Percentiles rank a stretch among this genome's conserved stretches.
Evolutionary conservation across 805 yeast species (phyloP).

Genomic region (Clavispora phyllophila): DNA sequence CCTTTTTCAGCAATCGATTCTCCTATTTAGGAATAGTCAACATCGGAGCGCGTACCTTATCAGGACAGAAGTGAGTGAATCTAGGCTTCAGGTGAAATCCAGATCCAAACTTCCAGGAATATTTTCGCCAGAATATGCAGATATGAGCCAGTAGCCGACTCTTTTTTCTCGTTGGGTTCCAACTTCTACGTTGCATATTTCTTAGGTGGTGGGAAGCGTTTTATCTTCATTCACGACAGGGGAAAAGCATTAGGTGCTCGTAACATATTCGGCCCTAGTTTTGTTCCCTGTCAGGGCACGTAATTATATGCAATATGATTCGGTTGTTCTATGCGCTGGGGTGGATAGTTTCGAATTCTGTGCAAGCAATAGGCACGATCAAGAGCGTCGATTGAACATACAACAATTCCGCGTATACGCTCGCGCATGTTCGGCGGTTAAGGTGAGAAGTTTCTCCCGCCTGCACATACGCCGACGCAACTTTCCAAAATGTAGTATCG

Average conservation of each 20-base stretch:
- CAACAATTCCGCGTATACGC: neutral
- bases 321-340: neutral
- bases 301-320: too few relatives aligned
- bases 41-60: too few relatives aligned
- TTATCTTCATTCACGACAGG: too few relatives aligned
- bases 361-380: neutral
- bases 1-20: too few relatives aligned
- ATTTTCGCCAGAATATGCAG: neutral
- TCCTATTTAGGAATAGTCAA: too few relatives aligned
- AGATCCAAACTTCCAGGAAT: neutral
- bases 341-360: neutral
- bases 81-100: neutral
- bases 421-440: neutral
- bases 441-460: neutral
- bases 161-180: too few relatives aligned
- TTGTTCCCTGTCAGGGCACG: too few relatives aligned
- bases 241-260: too few relatives aligned
- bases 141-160: neutral
- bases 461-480: neutral
- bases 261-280: too few relatives aligned
- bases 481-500: neutral
- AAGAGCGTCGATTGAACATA: neutral
- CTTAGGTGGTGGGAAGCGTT: too few relatives aligned
- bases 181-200: too few relatives aligned
- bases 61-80: too few relatives aligned